Evolutionary conservation across 2,329 filamentous ascomycete genomes (phyloP), one percentile per base, ranked within the genome.

Genomic region (Metarhizium sp.): DNA sequence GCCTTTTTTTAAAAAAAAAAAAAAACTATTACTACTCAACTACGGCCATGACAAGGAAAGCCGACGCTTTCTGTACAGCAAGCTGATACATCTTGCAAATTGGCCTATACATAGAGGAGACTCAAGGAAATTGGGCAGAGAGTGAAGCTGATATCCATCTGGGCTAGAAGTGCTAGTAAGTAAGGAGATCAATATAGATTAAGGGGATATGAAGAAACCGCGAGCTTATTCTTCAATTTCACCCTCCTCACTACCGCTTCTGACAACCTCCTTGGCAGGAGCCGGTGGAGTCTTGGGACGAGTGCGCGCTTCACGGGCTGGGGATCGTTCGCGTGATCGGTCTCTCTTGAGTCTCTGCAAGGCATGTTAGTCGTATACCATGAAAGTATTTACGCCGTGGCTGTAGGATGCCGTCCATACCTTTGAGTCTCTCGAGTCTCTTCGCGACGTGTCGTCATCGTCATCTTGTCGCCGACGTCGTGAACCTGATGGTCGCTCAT

Each of bases 181-280:
- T 51, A 52, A 49, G 36, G 47, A 50, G 8, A 42, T 29, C 18
- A 34, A 29, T 38, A 36, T n/a, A 36, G 48, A 42, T 14, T 10
- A 40, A 36, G 49, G 32, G 49, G 29, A 25, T 36, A 7, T 51
- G 47, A 38, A 54, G 48, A 53, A 32, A 16, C 14, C 14, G 18
- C 45, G 38, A 38, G 56, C 53, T 66, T 74, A 83, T 62, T 84
- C 81, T 76, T 97, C 94, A 64, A 99, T 97, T 75, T 99, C 94
- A 53, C 94, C 94, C 72, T 99, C 94, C 73, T 99, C 94, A 66
- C 92, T 96, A 53, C 94, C 94, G 57, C 78, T 81, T 50, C 78
- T 75, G 52, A 83, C 76, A 60, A 55, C 57, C 53, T 88, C 84
- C 64, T 75, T 75, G 42, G 63, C 64, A 43, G 58, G 45, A 13